Conservation (phyloP, 2,329 filamentous ascomycete genomes). For the Geosmithia morbida region DNA sequence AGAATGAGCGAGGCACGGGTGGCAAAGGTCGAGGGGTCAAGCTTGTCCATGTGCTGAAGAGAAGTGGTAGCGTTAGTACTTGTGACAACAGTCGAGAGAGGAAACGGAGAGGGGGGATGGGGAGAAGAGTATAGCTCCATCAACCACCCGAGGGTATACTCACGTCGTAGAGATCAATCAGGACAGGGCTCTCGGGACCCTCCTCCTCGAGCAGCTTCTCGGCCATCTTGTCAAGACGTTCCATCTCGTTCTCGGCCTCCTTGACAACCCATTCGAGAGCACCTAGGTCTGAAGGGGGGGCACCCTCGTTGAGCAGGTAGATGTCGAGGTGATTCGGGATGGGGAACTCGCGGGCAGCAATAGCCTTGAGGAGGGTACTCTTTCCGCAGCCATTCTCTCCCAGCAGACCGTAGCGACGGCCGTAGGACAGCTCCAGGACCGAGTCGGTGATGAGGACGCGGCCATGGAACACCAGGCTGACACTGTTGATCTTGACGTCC, state of each 20-base stretch:
- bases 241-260: conserved; percentile 87
- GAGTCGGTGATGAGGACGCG: conserved; percentile 90
- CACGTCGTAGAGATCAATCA: conserved; percentile 95
- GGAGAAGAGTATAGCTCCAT: conserved; percentile 2
- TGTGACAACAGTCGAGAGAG: not conserved
- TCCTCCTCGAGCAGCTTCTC: conserved; percentile 86
- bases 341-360: conserved; percentile 84
- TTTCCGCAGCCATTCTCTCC: conserved; percentile 99
- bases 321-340: conserved; percentile 96
- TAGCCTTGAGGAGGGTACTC: conserved; percentile 92
- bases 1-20: conserved; percentile 92
- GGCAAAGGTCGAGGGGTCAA: conserved; percentile 95
- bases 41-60: conserved; percentile 81
- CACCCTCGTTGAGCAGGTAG: conserved; percentile 95
- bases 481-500: conserved; percentile 94
- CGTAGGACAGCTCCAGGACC: conserved; percentile 84
- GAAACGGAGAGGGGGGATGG: not conserved
- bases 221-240: conserved; percentile 73
- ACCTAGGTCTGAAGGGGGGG: conserved; percentile 74
- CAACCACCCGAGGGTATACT: conserved; percentile 6
- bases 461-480: conserved; percentile 93
- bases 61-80: not conserved
- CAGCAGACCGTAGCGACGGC: conserved; percentile 82
- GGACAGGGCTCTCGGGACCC: conserved; percentile 76
- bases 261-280: conserved; percentile 95